Conservation (phyloP, 1,139 yeast species). For the Taphrina wiesneri region DNA sequence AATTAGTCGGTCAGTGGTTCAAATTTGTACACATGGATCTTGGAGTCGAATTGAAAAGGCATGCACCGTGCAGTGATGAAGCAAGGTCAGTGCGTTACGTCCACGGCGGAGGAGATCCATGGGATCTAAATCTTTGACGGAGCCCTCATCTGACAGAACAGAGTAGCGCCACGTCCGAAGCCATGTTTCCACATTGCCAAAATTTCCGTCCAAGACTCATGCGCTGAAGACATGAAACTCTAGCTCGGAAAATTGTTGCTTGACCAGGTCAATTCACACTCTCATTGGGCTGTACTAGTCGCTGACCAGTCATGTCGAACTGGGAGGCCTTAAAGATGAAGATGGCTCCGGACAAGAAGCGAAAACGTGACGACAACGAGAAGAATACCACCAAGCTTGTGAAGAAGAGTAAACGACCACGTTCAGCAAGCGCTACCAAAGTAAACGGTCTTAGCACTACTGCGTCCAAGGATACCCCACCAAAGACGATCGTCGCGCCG, state of each 20-base stretch:
- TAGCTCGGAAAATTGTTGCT: too few relatives aligned
- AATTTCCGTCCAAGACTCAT: not conserved
- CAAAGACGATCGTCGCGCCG: not conserved
- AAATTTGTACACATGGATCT: too few relatives aligned
- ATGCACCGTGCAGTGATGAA: not conserved
- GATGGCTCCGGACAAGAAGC: slow-evolving; percentile 20
- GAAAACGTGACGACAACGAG: slow-evolving; percentile 2
- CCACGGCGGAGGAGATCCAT: not conserved
- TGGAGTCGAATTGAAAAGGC: not conserved
- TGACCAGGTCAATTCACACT: too few relatives aligned
- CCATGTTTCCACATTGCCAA: slow-evolving; percentile 8
- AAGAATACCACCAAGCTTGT: not conserved
- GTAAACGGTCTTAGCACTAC: not conserved
- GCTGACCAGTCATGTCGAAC: slow-evolving; percentile 25
- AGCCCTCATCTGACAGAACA: slow-evolving; percentile 3
- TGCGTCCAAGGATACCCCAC: not conserved
- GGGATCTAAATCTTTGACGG: not conserved
- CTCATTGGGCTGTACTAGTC: too few relatives aligned
- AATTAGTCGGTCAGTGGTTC: too few relatives aligned
- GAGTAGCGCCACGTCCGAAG: slow-evolving; percentile 8
- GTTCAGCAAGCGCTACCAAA: not conserved
- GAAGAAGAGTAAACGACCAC: not conserved
- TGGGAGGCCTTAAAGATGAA: slow-evolving; percentile 22
- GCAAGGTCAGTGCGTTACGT: not conserved
- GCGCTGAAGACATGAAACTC: too few relatives aligned